These are phyloP conservation scores for Hypoxylon crocopeplum DNA, from an alignment of 495 filamentous ascomycete species.

Conservation along the genomic window DNA sequence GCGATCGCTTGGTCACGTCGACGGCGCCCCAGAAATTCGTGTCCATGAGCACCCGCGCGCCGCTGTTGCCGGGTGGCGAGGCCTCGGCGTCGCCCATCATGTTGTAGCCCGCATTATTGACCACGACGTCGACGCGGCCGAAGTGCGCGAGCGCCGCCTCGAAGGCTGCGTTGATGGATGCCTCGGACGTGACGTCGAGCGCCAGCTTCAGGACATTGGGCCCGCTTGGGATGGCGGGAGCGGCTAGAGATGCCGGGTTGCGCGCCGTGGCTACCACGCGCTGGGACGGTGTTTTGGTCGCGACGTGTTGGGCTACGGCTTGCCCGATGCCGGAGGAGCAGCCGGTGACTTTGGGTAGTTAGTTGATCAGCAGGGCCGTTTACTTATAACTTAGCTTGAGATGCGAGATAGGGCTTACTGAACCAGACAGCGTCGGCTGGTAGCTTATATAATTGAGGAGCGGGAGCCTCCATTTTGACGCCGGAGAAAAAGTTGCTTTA, in stretches of 20 bases:
- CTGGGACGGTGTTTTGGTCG: constrained; percentile 48
- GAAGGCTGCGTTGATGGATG: constrained; percentile 52
- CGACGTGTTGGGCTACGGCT: constrained; percentile 47
- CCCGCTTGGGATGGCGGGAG: constrained; percentile 44
- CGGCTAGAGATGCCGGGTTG: constrained; percentile 45
- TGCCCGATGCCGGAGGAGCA: constrained; percentile 59
- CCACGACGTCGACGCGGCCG: constrained; percentile 58
- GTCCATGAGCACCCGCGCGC: constrained; percentile 53
- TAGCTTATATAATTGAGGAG: constrained; percentile 51
- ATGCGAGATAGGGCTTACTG: constrained; percentile 42
- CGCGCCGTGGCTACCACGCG: constrained; percentile 59
- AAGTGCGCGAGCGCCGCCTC: constrained; percentile 45
- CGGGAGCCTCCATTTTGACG: constrained; percentile 43
- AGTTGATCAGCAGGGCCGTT: not conserved
- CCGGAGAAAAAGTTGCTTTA: too few relatives aligned
- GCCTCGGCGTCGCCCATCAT: constrained; percentile 56
- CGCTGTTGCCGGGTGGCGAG: constrained; percentile 44
- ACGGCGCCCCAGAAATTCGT: constrained; percentile 63
- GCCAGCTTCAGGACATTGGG: constrained; percentile 51
- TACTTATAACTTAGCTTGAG: constrained; percentile 1
- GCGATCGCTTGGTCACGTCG: constrained; percentile 48
- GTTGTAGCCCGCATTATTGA: constrained; percentile 65
- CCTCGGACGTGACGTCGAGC: constrained; percentile 53
- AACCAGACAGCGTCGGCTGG: constrained; percentile 59
- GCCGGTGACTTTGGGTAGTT: constrained; percentile 51